These are phyloP conservation scores for Tolypocladium inflatum DNA, from an alignment of 2,329 filamentous ascomycete genomes.

Conservation along the genomic window DNA sequence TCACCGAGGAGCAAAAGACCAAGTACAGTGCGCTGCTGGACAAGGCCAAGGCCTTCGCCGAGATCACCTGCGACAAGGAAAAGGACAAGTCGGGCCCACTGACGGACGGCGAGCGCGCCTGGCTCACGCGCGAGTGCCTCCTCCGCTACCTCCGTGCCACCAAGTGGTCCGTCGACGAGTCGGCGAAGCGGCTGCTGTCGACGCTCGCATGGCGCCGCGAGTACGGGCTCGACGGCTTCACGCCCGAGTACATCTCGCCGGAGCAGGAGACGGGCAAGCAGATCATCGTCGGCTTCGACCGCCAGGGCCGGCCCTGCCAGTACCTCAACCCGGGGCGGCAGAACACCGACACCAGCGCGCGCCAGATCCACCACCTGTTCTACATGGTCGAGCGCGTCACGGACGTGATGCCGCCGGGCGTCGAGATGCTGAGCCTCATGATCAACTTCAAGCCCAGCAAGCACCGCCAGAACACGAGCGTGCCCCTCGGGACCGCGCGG, in stretches of 20 bases:
- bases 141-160: slow-evolving; percentile 88
- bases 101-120: slow-evolving; percentile 73
- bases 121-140: slow-evolving; percentile 85
- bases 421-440: slow-evolving; percentile 77
- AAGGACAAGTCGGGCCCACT: slow-evolving; percentile 55
- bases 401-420: slow-evolving; percentile 76
- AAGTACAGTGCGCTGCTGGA: slow-evolving; percentile 76
- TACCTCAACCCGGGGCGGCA: slow-evolving; percentile 86
- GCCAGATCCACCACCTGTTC: slow-evolving; percentile 87
- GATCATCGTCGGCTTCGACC: slow-evolving; percentile 80
- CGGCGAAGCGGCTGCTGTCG: slow-evolving; percentile 67
- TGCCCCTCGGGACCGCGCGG: slow-evolving; percentile 65
- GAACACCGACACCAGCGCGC: slow-evolving; percentile 79
- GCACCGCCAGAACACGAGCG: slow-evolving; percentile 61
- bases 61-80: slow-evolving; percentile 45
- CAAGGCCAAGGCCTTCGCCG: slow-evolving; percentile 60
- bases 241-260: slow-evolving; percentile 77
- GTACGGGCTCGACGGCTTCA: slow-evolving; percentile 73
- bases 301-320: slow-evolving; percentile 73
- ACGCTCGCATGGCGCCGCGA: slow-evolving; percentile 86
- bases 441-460: slow-evolving; percentile 86
- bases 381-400: slow-evolving; percentile 91
- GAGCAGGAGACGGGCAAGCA: slow-evolving; percentile 98
- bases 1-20: slow-evolving; percentile 66
- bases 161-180: slow-evolving; percentile 73